phyloP scores from a whole-genome alignment of 495 filamentous ascomycete genomes.

The Penicillium roqueforti region DNA sequence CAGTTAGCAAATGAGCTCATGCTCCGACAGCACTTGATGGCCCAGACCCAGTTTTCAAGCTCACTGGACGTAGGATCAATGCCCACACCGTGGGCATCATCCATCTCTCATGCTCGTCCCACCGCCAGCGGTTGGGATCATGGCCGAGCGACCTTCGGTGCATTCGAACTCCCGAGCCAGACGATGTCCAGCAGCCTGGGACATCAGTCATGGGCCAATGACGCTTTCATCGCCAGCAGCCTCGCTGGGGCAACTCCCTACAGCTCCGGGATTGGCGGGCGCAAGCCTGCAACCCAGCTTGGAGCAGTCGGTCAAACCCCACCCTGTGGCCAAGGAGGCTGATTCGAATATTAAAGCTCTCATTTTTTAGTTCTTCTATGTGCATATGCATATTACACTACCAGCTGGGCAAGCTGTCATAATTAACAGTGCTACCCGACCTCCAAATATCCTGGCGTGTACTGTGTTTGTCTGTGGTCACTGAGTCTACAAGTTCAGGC shows the following conservation, averaged over 20 bases:
- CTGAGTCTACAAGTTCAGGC: background rate
- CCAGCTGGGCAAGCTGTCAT: background rate
- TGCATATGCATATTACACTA: conserved; percentile 7
- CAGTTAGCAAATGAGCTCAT: conserved; percentile 28
- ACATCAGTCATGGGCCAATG: conserved; percentile 39
- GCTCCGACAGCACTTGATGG: conserved; percentile 28
- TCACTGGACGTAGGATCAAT: conserved; percentile 23
- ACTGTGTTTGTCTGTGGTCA: background rate
- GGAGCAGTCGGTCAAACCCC: conserved; percentile 47
- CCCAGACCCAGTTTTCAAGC: conserved; percentile 25
- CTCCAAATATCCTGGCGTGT: background rate
- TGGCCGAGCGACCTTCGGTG: conserved; percentile 13
- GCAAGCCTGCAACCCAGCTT: conserved; percentile 33
- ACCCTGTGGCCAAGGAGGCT: conserved; percentile 47
- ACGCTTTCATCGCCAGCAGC: conserved; percentile 42
- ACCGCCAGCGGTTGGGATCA: conserved; percentile 27
- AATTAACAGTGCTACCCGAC: background rate
- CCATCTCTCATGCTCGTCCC: conserved; percentile 19
- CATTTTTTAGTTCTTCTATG: conserved; percentile 8
- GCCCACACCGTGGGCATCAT: conserved; percentile 26
- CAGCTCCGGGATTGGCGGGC: conserved; percentile 25
- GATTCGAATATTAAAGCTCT: conserved; percentile 18
- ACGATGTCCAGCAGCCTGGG: conserved; percentile 28
- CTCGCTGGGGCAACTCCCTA: conserved; percentile 25
- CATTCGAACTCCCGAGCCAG: conserved; percentile 29